Percentiles rank a stretch among this genome's conserved stretches.
phyloP scores from a whole-genome alignment of 1,284 basidiomycete genomes.

The Fomitiporia mediterranea region DNA sequence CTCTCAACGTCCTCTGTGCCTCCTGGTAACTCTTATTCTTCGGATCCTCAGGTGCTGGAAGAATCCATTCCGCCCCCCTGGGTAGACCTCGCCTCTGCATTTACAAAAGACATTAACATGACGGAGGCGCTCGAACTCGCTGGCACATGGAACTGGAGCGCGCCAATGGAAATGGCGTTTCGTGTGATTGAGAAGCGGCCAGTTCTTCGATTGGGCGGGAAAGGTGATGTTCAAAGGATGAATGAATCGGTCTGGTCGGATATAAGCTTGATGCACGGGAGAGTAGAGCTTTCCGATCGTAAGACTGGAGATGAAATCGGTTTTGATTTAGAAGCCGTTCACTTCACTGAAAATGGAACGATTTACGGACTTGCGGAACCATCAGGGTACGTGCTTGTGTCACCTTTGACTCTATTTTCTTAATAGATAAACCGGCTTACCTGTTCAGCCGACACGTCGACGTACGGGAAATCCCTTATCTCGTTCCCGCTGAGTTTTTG shows the following conservation, averaged over 20 bases:
- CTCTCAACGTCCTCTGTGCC: background rate
- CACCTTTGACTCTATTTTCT: no score
- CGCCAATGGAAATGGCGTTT: constrained; percentile 54
- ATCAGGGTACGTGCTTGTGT: constrained; percentile 44
- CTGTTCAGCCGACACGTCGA: constrained; percentile 49
- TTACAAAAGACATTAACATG: constrained; percentile 46
- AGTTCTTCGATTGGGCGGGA: constrained; percentile 7
- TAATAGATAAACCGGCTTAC: constrained; percentile 4
- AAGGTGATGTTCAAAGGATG: constrained; percentile 23
- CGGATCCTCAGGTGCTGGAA: constrained; percentile 32
- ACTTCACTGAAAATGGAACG: constrained; percentile 72
- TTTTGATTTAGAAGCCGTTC: constrained; percentile 74
- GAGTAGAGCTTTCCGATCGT: constrained; percentile 58
- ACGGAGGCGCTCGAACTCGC: constrained; percentile 43
- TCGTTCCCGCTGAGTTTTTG: constrained; percentile 49
- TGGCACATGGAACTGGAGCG: constrained; percentile 67
- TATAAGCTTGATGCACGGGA: constrained; percentile 62
- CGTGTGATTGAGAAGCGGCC: constrained; percentile 61
- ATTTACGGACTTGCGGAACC: constrained; percentile 73
- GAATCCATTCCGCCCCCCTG: constrained; percentile 33
- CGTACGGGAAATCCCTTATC: constrained; percentile 61
- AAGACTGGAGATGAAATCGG: constrained; percentile 50
- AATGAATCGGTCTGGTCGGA: constrained; percentile 35
- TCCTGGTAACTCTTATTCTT: constrained; percentile 18
- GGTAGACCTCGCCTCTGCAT: constrained; percentile 44